Evolutionary conservation across 169 alveolate species (phyloP), one percentile per base, ranked within the genome.

Genomic region (Toxoplasma gondii): DNA sequence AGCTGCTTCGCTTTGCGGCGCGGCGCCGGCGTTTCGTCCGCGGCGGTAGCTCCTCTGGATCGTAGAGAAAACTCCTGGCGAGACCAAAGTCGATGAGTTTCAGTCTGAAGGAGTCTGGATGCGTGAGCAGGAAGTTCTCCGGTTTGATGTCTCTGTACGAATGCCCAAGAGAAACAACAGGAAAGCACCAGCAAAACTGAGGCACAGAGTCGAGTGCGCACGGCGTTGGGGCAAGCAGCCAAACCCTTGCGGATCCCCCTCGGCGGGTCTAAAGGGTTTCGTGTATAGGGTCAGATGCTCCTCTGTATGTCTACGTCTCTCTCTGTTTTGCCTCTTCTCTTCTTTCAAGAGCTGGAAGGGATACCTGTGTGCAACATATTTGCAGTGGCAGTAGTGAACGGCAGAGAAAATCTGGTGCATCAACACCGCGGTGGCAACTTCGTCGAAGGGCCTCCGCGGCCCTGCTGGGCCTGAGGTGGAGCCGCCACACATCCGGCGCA

Each of bases 71-170:
- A 9, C 94, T 84, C 82, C 91, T 38, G 36, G 94, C 91, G 36
- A 92, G 87, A 10, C 94, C 94, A 54, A 92, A 92, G 69, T 92
- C 94, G n/a, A 88, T 64, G 49, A 92, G 67, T 64, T 92, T 92
- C 67, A 92, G 84, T 38, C 64, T 80, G 91, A 92, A 70, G 44
- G 91, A 78, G 1, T 88, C 74, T 1, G 94, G 94, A 69, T 64
- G 69, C 19, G 94, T 88, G n/a, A 92, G 49, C 45, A 92, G 91
- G 69, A 92, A 92, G 70, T 92, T 92, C 91, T 92, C 94, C 9
- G 94, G 94, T 86, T 92, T 92, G 78, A 92, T 92, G 83, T 92
- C 94, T 41, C 94, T 90, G 88, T 7, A 74, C 82, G 58, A 22
- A 36, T 44, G 43, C 88, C 58, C 58, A 64, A 64, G 22, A 27